Percentiles rank a stretch among this genome's conserved stretches.
Evolutionary conservation across 2,329 filamentous ascomycete genomes (phyloP).

Genomic region (Chaetomiaceae sp.): DNA sequence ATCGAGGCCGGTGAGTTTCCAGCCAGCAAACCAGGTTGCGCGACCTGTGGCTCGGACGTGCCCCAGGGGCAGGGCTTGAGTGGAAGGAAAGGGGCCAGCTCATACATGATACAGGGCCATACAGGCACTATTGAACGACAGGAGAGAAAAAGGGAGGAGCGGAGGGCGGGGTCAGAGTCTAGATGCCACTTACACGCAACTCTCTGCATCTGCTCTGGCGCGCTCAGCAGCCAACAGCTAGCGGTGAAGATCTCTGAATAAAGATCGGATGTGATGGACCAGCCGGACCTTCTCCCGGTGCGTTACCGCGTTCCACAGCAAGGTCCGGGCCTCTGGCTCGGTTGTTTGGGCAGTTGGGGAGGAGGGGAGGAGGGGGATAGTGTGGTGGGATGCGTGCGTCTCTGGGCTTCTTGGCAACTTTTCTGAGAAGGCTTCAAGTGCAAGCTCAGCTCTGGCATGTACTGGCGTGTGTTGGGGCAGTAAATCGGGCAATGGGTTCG

Average conservation of each 20-base stretch:
- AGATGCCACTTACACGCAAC: constrained; percentile 1
- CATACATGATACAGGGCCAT: too few species aligned
- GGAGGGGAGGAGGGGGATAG: too few species aligned
- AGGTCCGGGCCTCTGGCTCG: neutral
- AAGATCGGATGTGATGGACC: neutral
- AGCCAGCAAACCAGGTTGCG: constrained; percentile 11
- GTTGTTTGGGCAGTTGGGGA: too few species aligned
- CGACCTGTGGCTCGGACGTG: constrained; percentile 2
- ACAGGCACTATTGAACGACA: neutral
- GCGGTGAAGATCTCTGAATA: neutral
- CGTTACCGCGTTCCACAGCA: constrained; percentile 1
- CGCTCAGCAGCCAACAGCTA: neutral
- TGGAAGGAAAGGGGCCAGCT: neutral
- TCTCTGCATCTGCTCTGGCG: neutral
- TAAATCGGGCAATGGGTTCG: neutral
- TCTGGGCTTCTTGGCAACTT: too few species aligned
- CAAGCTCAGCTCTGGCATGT: too few species aligned
- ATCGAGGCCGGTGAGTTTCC: too few species aligned
- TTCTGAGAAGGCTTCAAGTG: too few species aligned
- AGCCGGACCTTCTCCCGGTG: neutral
- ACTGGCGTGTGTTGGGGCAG: too few species aligned
- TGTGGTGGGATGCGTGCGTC: too few species aligned
- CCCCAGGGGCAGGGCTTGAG: neutral
- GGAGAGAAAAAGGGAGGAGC: neutral
- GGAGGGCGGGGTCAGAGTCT: neutral